Evolutionary conservation across 164 flowering plant species (phyloP), one percentile per base, ranked within the genome.

Genomic region (Berberis thunbergii): DNA sequence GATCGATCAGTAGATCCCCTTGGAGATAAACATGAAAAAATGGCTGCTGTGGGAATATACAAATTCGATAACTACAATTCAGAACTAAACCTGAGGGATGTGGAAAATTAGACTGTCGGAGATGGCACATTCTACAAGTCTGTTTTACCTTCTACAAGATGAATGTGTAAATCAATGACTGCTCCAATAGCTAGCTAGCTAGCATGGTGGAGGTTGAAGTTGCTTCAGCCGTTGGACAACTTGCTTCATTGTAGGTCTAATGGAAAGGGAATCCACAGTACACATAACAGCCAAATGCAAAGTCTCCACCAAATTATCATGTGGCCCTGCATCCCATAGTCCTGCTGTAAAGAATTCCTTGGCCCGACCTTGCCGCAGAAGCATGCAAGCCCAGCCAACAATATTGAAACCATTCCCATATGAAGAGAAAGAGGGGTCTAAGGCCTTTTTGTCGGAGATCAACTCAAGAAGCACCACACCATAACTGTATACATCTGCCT

Each of bases 351-450:
- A 91, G 71, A 89, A 83, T 73, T 89, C 94, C 68, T 86, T 82
- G 8, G 97, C 94, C 38, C 87, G 83, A 9, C 97, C 96, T 61
- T 89, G 94, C n/a, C 90, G 70, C 43, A 91, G 76, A 43, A 89
- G 87, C 96, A 91, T 83, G 65, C 90, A 85, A 6, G 84, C 94
- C 97, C 97, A 91, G 2, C 80, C 81, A 40, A 91, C 96, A 54
- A 91, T 91, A 64, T 89, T 91, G 79, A 89, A 91, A 48, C 97
- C 97, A 73, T 91, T 87, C 4, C 96, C 96, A 66, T 75, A 87
- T 0, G 84, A 65, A 48, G 94, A 89, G 71, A 88, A 91, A 10
- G 96, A 91, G 9, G 97, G 97, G 65, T 91, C 97, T 52, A 91
- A 64, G 4, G 89, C 97, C 67, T 91, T 88, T 79, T 88, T 91